Conservation (phyloP, 148 eudicot genomes). For the Chenopodium suecicum region DNA sequence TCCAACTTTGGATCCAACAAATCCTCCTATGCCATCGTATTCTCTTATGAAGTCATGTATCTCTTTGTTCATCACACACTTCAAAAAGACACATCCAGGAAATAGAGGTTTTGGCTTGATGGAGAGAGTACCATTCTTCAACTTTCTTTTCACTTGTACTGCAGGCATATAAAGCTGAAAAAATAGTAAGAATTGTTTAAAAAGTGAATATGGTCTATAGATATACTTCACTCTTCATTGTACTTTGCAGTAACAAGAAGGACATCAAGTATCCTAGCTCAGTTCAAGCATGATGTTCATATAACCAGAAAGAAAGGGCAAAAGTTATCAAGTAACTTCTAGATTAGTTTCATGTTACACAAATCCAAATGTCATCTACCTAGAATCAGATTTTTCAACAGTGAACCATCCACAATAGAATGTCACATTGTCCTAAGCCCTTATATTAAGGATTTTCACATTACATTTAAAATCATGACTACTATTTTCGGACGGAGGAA, state of each 20-base stretch:
- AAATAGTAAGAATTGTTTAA: slow-evolving; percentile 24
- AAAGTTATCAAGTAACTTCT: not conserved
- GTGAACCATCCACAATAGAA: no score
- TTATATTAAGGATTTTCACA: no score
- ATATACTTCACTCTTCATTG: slow-evolving; percentile 3
- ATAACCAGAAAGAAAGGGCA: not conserved
- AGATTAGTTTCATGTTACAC: not conserved
- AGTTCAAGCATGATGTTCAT: not conserved
- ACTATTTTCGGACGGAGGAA: no score
- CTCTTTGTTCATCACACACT: slow-evolving; percentile 83
- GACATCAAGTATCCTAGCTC: not conserved
- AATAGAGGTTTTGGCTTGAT: slow-evolving; percentile 72
- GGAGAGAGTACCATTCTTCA: slow-evolving; percentile 71
- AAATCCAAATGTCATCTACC: not conserved
- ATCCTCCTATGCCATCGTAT: slow-evolving; percentile 73
- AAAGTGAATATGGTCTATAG: not conserved
- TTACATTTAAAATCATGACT: no score
- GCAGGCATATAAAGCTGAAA: slow-evolving; percentile 78
- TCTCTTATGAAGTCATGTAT: slow-evolving; percentile 82
- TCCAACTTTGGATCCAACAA: slow-evolving; percentile 80
- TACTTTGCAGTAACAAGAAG: not conserved
- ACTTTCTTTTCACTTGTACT: slow-evolving; percentile 67
- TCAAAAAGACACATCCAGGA: slow-evolving; percentile 78
- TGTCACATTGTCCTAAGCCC: no score
- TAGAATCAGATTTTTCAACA: not conserved